Evolutionary conservation across 805 yeast species (phyloP).

Genomic region (Metschnikowia corniflorae): DNA sequence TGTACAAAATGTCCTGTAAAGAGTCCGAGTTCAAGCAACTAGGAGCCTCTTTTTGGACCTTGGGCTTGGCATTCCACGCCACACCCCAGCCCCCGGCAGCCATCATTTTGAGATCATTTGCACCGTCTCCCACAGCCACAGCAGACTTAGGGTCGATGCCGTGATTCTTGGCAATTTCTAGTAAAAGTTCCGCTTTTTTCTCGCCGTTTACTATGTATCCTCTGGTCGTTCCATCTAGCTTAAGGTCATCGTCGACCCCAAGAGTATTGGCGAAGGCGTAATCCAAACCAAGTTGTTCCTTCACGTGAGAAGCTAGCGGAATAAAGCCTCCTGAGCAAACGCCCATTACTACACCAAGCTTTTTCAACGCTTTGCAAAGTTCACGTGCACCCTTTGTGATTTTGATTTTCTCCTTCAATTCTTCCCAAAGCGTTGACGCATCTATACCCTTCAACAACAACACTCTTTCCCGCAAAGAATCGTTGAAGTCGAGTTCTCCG

Average conservation of each 20-base stretch:
- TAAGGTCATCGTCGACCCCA: constrained; percentile 41
- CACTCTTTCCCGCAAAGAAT: constrained; percentile 74
- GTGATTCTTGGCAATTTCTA: constrained; percentile 56
- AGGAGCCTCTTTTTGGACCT: constrained; percentile 82
- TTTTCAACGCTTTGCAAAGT: constrained; percentile 59
- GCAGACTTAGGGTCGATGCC: constrained; percentile 48
- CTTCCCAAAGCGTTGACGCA: constrained; percentile 69
- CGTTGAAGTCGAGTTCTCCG: constrained; percentile 88
- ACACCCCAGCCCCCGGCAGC: constrained; percentile 85
- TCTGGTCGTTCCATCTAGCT: constrained; percentile 68
- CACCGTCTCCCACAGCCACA: constrained; percentile 95
- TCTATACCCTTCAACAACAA: constrained; percentile 78
- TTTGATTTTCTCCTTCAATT: constrained; percentile 60
- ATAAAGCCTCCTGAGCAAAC: constrained; percentile 94
- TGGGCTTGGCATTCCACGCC: constrained; percentile 97
- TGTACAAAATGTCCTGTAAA: constrained; percentile 71
- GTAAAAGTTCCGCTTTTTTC: constrained; percentile 71
- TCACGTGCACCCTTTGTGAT: constrained; percentile 87
- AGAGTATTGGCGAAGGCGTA: constrained; percentile 85
- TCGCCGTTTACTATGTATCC: constrained; percentile 88
- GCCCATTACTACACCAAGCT: constrained; percentile 64
- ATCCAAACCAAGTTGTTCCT: constrained; percentile 65
- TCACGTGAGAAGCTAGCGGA: constrained; percentile 78
- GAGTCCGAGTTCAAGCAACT: constrained; percentile 71
- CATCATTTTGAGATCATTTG: constrained; percentile 95